Evolutionary conservation across 2,329 filamentous ascomycete genomes (phyloP), one percentile per base, ranked within the genome.

Genomic region (Magnaporthiopsis rhizophila): DNA sequence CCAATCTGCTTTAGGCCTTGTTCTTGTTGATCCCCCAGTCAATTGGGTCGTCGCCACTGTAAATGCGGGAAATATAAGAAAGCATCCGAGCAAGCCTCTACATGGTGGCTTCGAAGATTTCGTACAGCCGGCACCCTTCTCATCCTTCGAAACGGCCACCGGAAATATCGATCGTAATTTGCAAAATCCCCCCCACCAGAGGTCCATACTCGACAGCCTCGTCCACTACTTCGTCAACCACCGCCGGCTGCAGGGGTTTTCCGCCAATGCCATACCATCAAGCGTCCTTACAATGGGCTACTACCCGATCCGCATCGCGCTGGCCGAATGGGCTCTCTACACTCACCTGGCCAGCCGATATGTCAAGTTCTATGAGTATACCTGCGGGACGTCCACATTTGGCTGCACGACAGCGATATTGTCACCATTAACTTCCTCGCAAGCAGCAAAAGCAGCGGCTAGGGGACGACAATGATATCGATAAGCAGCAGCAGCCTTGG

Each of bases 251-350:
- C 64, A 62, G 61, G 34, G 45, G 45, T 1, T 59, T 62, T 59
- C 65, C 28, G 53, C 61, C 59, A 53, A 61, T 62, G 30, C 26
- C 15, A 61, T 56, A 26, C 3, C 58, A 1, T 67, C 67, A 0
- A 65, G 60, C 62, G 65, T 66, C 58, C 53, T 69, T 36, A 65
- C 60, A 32, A 45, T 69, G 4, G 64, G 65, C 26, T 69, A 65
- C 50, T 68, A 69, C 64, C 66, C 68, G 21, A 63, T 66, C 32
- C 67, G 67, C 15, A 67, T 70, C 36, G 64, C 62, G 4, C 64
- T 69, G 13, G 65, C 63, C 3, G 65, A 69, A 38, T 70, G 69
- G 68, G 66, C 64, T 21, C n/a, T 66, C 12, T 70, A 69, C 32
- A 64, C 58, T 5, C 64, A 67, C 18, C 59, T 69, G n/a, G 65